Percentiles rank a stretch among this genome's conserved stretches.
phyloP scores from a whole-genome alignment of 768 basidiomycete genomes.

The Pholiota microspora region DNA sequence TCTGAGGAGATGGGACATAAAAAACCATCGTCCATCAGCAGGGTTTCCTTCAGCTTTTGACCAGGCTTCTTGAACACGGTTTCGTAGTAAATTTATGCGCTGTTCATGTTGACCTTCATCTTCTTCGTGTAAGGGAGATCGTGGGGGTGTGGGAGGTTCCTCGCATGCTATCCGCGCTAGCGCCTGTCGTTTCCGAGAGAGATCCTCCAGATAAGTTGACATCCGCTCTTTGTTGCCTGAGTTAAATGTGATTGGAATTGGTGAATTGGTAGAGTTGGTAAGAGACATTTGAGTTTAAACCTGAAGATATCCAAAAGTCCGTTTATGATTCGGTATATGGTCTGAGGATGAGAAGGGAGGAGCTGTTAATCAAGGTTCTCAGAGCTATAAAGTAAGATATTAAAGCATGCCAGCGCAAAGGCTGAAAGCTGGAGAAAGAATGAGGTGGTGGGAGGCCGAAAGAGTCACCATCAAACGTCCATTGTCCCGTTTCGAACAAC shows the following conservation, averaged over 20 bases:
- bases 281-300: neutral
- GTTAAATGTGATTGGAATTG: neutral
- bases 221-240: neutral
- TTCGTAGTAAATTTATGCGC: slow-evolving; percentile 15
- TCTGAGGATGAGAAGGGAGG: no score
- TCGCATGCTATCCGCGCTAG: neutral
- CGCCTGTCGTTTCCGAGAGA: neutral
- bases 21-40: slow-evolving; percentile 20
- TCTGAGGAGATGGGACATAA: slow-evolving; percentile 17
- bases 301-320: no score
- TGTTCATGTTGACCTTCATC: slow-evolving; percentile 12
- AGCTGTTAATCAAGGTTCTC: no score
- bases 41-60: slow-evolving; percentile 20
- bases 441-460: neutral
- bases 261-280: neutral
- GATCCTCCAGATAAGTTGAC: neutral
- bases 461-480: neutral
- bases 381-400: neutral
- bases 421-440: neutral
- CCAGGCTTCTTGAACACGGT: slow-evolving; percentile 17
- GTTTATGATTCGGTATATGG: no score
- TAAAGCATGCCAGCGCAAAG: neutral
- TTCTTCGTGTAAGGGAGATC: neutral
- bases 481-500: neutral
- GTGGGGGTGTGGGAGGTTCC: slow-evolving; percentile 2